Evolutionary conservation across 2,329 filamentous ascomycete species (phyloP), one percentile per base, ranked within the genome.

Genomic region (Alternaria sp.): DNA sequence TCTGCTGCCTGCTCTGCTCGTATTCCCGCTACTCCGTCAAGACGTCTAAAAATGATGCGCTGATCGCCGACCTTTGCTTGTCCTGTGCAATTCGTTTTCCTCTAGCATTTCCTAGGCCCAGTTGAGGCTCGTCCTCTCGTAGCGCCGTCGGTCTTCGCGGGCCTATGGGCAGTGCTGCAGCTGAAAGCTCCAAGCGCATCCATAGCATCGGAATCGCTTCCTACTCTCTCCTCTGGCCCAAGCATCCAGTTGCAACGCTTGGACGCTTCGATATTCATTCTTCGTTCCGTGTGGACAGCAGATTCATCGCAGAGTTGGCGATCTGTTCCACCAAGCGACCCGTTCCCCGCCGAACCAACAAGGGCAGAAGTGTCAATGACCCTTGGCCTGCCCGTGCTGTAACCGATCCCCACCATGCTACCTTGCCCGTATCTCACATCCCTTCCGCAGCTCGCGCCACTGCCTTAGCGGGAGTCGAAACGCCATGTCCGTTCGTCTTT

Each of bases 311-410:
- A 58, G 60, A 67, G 32, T 63, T 58, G 70, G 67, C 74, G 69
- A 75, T 74, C 74, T 71, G 73, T 74, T 72, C 72, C 73, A 76
- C 73, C 69, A 74, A 63, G 64, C 73, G 68, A 60, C 73, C 75
- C 74, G 73, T 68, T 65, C 70, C 65, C 71, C 69, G 69, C 65
- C 63, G 65, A 72, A 57, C 73, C 70, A 67, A 57, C 73, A 71
- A 67, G 72, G 73, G 63, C 66, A 62, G 54, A 66, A 50, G 59
- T 57, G 62, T 40, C 59, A 65, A 65, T 65, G 46, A 50, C 46
- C 66, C 66, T 66, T 62, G 62, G 60, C 60, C 56, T 70, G 73
- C 67, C 73, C 70, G 70, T 75, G 72, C 69, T 57, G 54, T 34
- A 68, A 71, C 73, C 71, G 70, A 77, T 77, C 74, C 74, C 68